Evolutionary conservation across 768 basidiomycete genomes (phyloP), one percentile per base, ranked within the genome.

Genomic region (Tulasnella sp.): DNA sequence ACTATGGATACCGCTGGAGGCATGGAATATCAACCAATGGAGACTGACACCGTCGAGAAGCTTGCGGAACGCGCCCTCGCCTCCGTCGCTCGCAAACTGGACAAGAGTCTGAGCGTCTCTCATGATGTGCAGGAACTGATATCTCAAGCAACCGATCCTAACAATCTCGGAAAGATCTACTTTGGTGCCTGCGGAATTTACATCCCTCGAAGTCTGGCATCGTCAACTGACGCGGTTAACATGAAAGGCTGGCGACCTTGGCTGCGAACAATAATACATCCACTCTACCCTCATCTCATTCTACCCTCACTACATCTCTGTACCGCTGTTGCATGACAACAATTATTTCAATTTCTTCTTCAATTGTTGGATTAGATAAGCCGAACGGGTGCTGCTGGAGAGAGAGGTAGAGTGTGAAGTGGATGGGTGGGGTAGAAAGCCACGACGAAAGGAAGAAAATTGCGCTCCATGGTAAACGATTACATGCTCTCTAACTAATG

Each of bases 91-190:
- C 86, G 89, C 74, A 99, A 99, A 83, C 85, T 99, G 54, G 90
- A 93, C 81, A 91, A 90, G 80, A 86, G 89, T 3, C 85, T 98
- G 78, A 96, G 94, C 80, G 93, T 97, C 34, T 93, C 97, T 81
- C 96, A 93, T 79, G 93, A 91, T 5, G 94, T 99, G 77, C 97
- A 97, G 84, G 91, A 94, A 82, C 88, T 98, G 52, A 91, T 98
- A 76, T 90, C 93, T 25, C 90, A 93, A 81, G 97, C 97, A 45
- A 93, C 90, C 31, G 93, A 97, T 80, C 81, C 85, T 2, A 84
- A 84, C 69, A 94, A 94, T 81, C 84, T 98, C 29, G 90, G 90
- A 2, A 87, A 85, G 22, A 94, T 98, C 79, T 98, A 87, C 81
- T 79, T 80, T 49, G 93, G 94, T 92, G 80, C 77, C 88, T 83